Evolutionary conservation across 305 asterid genomes (phyloP).

Genomic region (Lippia alba): DNA sequence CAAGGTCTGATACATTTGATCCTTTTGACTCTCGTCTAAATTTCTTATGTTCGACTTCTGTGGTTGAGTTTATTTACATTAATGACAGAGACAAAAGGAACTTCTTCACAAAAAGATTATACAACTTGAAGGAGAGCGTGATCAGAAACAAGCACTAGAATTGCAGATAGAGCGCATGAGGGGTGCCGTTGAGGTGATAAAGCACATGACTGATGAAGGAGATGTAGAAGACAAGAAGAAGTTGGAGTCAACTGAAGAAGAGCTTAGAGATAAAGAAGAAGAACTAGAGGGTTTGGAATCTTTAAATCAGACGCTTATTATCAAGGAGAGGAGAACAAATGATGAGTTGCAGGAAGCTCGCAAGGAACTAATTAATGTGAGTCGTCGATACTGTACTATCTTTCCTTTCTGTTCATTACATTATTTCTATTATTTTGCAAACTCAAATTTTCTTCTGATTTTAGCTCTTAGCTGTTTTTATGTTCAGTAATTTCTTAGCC

Average conservation of each 20-base stretch:
- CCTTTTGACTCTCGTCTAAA: conserved; percentile 17
- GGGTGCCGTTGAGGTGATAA: conserved; percentile 70
- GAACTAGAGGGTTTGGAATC: conserved; percentile 58
- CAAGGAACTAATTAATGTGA: conserved; percentile 65
- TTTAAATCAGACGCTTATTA: conserved; percentile 56
- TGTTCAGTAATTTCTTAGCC: conserved; percentile 8
- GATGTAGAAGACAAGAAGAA: conserved; percentile 60
- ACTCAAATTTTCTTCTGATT: conserved; percentile 5
- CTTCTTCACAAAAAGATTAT: conserved; percentile 58
- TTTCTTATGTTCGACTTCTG: conserved; percentile 20
- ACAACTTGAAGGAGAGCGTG: conserved; percentile 69
- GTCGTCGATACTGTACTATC: conserved; percentile 32
- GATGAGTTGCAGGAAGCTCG: conserved; percentile 90
- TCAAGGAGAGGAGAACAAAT: conserved; percentile 69
- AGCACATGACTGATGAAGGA: conserved; percentile 70
- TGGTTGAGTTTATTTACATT: conserved; percentile 22
- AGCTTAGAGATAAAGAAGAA: conserved; percentile 73
- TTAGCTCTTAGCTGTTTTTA: not conserved
- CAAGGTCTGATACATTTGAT: not conserved
- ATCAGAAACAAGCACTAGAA: conserved; percentile 83
- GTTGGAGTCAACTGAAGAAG: conserved; percentile 57
- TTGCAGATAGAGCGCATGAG: conserved; percentile 70
- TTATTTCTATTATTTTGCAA: conserved; percentile 22
- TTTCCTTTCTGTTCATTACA: not conserved
- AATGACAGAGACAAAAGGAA: conserved; percentile 73